Conservation (phyloP, 345 rosid genomes). For the Rhodomyrtus tomentosa region DNA sequence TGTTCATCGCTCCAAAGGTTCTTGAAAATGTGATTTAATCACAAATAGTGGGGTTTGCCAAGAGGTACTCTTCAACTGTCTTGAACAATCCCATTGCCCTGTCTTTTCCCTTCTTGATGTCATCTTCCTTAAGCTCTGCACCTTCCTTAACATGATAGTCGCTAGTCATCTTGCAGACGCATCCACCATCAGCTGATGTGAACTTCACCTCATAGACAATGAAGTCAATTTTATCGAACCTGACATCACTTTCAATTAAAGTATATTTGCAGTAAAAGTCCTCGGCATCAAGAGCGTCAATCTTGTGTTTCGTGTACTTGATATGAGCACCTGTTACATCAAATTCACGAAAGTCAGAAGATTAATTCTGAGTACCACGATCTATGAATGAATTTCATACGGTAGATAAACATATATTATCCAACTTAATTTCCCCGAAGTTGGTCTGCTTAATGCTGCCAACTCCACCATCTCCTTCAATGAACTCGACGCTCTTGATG, state of each 20-base stretch:
- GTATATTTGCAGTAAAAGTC: constrained; percentile 1
- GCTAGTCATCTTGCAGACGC: constrained; percentile 2
- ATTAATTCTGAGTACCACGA: neutral
- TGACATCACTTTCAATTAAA: neutral
- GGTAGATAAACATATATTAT: neutral
- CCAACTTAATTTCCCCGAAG: neutral
- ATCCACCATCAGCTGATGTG: neutral
- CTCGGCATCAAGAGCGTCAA: neutral
- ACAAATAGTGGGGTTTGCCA: constrained; percentile 10
- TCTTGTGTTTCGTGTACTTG: constrained; percentile 3
- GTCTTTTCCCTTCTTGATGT: constrained; percentile 1
- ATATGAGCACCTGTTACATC: neutral
- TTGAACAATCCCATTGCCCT: constrained; percentile 9
- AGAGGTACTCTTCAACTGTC: constrained; percentile 12
- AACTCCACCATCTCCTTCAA: neutral
- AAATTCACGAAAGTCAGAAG: neutral
- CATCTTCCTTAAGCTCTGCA: constrained; percentile 6
- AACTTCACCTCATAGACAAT: constrained; percentile 5
- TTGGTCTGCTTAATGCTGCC: constrained; percentile 1
- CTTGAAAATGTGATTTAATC: neutral
- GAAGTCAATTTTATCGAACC: neutral
- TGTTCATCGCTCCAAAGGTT: neutral
- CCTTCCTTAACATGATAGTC: constrained; percentile 4
- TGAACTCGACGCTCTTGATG: neutral
- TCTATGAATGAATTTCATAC: neutral